Evolutionary conservation across 2,329 filamentous ascomycete species (phyloP), one percentile per base, ranked within the genome.

Genomic region (Ophiostoma perfectum): DNA sequence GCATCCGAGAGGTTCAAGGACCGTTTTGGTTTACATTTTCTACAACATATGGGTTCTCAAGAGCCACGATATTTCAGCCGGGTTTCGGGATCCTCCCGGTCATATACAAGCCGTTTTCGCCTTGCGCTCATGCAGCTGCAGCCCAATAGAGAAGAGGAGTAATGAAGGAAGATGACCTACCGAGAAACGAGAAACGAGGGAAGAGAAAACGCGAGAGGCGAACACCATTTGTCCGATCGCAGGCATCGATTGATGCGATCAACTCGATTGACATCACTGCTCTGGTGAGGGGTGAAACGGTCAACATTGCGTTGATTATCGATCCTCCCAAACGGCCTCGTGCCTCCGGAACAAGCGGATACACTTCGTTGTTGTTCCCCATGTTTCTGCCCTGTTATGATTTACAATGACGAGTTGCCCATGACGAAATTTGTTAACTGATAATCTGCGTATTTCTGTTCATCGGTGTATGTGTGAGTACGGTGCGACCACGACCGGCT

Each of bases 241-340:
- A 27, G 27, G 27, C 8, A 44, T 44, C 7, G 49, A 36, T 55
- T 36, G 49, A 55, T 36, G n/a, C 14, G 18, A 16, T 9, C 8
- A 11, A 45, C 27, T 45, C 42, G 49, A 9, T 55, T 27, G 49
- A 11, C 49, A 36, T n/a, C 27, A 27, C 27, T 27, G 27, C 49
- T 55, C 8, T 7, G 18, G n/a, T 27, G 27, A 38, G 55, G 55
- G 55, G 27, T 60, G 55, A 60, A 60, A 60, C 55, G 55, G 55
- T 14, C 9, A 39, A 58, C 55, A 27, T 27, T 27, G 27, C 49
- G 18, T 27, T 27, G 55, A 38, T 6, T 12, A 39, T 38, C 18
- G 55, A 38, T 36, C 18, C 36, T 58, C 27, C 27, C 55, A 60
- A 16, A 9, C 27, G 27, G 55, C 36, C 55, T 7, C 27, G 8